Percentiles rank a stretch among this genome's conserved stretches.
These are phyloP conservation scores for Tetracladium setigerum DNA, from an alignment of 495 filamentous ascomycete genomes.

Conservation along the genomic window DNA sequence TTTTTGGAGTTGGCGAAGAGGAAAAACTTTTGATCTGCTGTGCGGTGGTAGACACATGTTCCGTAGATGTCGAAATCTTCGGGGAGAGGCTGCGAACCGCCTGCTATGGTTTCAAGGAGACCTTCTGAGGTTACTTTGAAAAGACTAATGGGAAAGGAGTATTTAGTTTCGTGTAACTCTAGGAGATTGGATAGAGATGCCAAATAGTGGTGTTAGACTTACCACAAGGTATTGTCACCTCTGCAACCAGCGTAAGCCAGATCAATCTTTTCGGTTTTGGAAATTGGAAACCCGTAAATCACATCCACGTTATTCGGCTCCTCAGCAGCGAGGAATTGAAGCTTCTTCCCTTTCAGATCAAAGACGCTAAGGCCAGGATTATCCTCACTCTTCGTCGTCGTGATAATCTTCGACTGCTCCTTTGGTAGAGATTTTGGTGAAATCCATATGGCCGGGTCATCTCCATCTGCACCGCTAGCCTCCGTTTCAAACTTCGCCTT, in stretches of 20 bases:
- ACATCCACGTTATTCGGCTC: slow-evolving; percentile 33
- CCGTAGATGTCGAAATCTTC: slow-evolving; percentile 5
- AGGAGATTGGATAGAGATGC: no score
- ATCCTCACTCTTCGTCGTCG: slow-evolving; percentile 24
- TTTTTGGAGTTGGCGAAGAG: slow-evolving; percentile 32
- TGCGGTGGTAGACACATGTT: slow-evolving; percentile 14
- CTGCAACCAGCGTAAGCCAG: slow-evolving; percentile 27
- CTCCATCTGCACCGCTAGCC: slow-evolving; percentile 25
- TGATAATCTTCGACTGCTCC: slow-evolving; percentile 26
- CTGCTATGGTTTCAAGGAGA: no score
- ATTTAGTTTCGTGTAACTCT: no score
- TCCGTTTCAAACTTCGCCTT: slow-evolving; percentile 25
- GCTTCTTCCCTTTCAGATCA: slow-evolving; percentile 24
- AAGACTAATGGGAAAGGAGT: no score
- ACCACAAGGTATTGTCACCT: slow-evolving; percentile 9
- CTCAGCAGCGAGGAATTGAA: slow-evolving; percentile 20
- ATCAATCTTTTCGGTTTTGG: slow-evolving; percentile 21
- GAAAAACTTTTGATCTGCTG: slow-evolving; percentile 20
- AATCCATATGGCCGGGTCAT: slow-evolving; percentile 32
- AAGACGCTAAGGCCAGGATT: slow-evolving; percentile 27
- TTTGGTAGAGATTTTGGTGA: slow-evolving; percentile 17
- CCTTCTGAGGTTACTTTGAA: no score
- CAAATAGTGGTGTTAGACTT: no score
- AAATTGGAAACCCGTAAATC: slow-evolving; percentile 24
- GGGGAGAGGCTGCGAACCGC: no score